Conservation (phyloP, 2,329 filamentous ascomycete genomes). For the Penicillium psychrosexuale region DNA sequence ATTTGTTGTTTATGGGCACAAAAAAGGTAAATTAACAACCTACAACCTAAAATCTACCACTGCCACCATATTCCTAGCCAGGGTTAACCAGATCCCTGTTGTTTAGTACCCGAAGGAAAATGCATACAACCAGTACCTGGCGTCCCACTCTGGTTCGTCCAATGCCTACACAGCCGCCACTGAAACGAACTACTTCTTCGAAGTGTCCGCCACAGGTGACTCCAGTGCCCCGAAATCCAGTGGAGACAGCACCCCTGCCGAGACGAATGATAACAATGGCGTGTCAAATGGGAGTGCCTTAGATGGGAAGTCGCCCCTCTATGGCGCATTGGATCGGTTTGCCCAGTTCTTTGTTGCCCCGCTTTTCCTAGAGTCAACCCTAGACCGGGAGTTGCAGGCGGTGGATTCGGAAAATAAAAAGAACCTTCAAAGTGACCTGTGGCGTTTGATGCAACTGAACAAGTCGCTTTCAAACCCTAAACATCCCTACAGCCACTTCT, state of each 20-base stretch:
- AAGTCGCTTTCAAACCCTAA: conserved; percentile 83
- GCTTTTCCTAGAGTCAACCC: conserved; percentile 76
- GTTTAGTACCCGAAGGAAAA: conserved; percentile 83
- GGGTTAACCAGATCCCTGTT: neutral
- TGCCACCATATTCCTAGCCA: neutral
- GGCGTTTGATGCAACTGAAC: conserved; percentile 82
- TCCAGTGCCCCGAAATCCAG: conserved; percentile 33
- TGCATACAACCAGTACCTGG: conserved; percentile 90
- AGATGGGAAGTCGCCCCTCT: conserved; percentile 56
- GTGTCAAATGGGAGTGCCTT: conserved; percentile 22
- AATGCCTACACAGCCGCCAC: conserved; percentile 94
- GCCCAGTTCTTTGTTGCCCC: conserved; percentile 91
- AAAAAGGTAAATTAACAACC: conserved; percentile 63
- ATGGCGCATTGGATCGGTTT: conserved; percentile 84
- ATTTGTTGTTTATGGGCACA: conserved; percentile 97
- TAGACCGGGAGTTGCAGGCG: conserved; percentile 82
- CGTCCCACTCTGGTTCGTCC: conserved; percentile 82
- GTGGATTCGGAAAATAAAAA: conserved; percentile 98
- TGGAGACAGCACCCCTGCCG: conserved; percentile 26
- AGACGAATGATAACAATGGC: conserved; percentile 27
- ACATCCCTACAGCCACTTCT: conserved; percentile 88
- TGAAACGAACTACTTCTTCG: conserved; percentile 97
- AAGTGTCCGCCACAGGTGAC: conserved; percentile 75
- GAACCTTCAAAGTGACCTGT: conserved; percentile 86
- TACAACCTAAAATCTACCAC: neutral